Percentiles rank a stretch among this genome's conserved stretches.
These are phyloP conservation scores for Ganoderma boninense DNA, from an alignment of 1,284 basidiomycete species.

Conservation along the genomic window DNA sequence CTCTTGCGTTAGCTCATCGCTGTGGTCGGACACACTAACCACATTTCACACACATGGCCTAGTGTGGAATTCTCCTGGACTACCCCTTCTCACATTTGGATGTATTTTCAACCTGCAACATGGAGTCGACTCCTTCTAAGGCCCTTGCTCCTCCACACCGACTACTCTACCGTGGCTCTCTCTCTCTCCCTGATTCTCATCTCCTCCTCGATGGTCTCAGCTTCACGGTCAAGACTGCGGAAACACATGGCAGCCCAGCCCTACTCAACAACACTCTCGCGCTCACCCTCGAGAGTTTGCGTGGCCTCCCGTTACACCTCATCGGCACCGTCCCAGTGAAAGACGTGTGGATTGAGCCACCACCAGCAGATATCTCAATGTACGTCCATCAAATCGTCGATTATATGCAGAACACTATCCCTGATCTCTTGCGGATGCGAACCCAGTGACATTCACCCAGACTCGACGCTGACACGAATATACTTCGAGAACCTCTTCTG, in stretches of 20 bases:
- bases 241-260: conserved; percentile 47
- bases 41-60: background rate
- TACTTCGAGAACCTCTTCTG: conserved; percentile 80
- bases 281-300: conserved; percentile 81
- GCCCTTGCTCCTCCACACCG: conserved; percentile 45
- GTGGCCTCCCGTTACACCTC: conserved; percentile 72
- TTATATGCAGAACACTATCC: background rate
- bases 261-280: conserved; percentile 75
- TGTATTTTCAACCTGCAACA: background rate
- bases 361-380: conserved; percentile 60
- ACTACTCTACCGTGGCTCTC: conserved; percentile 76
- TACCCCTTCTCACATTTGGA: background rate
- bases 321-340: conserved; percentile 59
- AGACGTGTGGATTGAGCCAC: conserved; percentile 66
- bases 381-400: conserved; percentile 44
- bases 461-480: conserved; percentile 63
- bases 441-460: conserved; percentile 73
- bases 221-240: conserved; percentile 59
- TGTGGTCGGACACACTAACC: background rate
- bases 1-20: background rate
- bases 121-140: conserved; percentile 17
- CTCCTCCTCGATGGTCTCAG: conserved; percentile 77
- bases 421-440: background rate
- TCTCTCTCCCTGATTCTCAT: conserved; percentile 78
- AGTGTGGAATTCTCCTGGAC: background rate